phyloP scores from a whole-genome alignment of 2,329 filamentous ascomycete genomes.

The Fusarium oxysporum region DNA sequence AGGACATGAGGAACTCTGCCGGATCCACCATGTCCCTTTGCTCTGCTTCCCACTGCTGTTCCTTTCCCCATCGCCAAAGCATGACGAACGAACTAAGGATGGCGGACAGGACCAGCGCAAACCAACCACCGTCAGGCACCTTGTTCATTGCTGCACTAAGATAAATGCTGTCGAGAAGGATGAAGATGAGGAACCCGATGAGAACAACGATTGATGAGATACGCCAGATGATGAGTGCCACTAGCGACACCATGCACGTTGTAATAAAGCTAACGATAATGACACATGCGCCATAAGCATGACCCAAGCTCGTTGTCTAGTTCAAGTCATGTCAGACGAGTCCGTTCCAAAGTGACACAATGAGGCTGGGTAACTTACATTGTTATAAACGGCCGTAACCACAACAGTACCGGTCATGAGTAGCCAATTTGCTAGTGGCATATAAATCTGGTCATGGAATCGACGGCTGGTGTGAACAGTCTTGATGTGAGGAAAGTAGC shows the following conservation, averaged over 20 bases:
- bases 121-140: constrained; percentile 82
- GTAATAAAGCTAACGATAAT: constrained; percentile 84
- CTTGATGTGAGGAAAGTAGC: constrained; percentile 81
- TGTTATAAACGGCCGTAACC: constrained; percentile 79
- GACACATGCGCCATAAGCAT: constrained; percentile 83
- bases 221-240: constrained; percentile 79
- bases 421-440: constrained; percentile 81
- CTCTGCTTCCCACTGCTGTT: constrained; percentile 80
- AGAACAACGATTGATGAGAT: constrained; percentile 70
- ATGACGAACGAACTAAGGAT: constrained; percentile 74
- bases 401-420: constrained; percentile 81
- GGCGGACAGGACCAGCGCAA: constrained; percentile 74
- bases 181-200: constrained; percentile 71
- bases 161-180: constrained; percentile 75
- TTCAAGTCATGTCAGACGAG: background rate
- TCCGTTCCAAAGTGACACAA: background rate
- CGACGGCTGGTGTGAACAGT: constrained; percentile 76
- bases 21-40: constrained; percentile 66
- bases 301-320: constrained; percentile 73
- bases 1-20: constrained; percentile 52
- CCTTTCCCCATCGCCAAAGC: constrained; percentile 83
- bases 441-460: constrained; percentile 81
- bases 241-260: constrained; percentile 78
- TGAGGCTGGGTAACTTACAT: constrained; percentile 55
- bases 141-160: constrained; percentile 77